These are phyloP conservation scores for Fomitopsis palustris DNA, from an alignment of 1,284 basidiomycete genomes.

Conservation along the genomic window DNA sequence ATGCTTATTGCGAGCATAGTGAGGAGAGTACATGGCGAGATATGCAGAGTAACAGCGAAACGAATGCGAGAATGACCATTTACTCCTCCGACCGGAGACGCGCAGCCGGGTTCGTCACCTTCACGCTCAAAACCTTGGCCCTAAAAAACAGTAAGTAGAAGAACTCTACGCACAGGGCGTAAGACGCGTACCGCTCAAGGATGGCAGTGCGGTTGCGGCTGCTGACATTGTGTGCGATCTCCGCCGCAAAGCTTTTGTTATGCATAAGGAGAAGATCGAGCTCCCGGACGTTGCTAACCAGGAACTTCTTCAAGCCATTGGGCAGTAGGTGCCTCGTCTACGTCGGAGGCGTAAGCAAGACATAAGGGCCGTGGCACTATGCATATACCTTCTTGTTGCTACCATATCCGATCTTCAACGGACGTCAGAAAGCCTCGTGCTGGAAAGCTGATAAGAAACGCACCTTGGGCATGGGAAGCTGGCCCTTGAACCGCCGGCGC, in stretches of 20 bases:
- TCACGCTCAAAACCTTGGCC: conserved; percentile 86
- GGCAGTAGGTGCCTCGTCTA: conserved; percentile 92
- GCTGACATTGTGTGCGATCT: conserved; percentile 97
- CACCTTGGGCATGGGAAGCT: conserved; percentile 92
- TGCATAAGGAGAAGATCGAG: conserved; percentile 96
- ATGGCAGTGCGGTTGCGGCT: conserved; percentile 95
- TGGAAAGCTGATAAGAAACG: conserved; percentile 22
- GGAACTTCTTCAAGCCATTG: conserved; percentile 91
- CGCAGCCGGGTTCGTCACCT: conserved; percentile 94
- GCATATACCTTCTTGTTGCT: conserved; percentile 70
- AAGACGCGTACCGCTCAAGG: conserved; percentile 70
- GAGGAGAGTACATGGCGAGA: conserved; percentile 37
- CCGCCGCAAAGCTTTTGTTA: conserved; percentile 95
- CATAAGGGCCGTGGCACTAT: neutral
- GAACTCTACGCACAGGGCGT: neutral
- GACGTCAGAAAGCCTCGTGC: conserved; percentile 1
- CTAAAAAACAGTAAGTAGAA: conserved; percentile 35
- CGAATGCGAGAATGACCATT: conserved; percentile 33
- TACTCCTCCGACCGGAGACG: conserved; percentile 97
- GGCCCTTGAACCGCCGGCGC: conserved; percentile 94
- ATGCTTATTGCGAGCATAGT: conserved; percentile 36
- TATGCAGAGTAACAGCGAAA: conserved; percentile 21
- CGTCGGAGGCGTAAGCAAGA: neutral
- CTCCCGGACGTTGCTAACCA: conserved; percentile 90
- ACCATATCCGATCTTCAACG: conserved; percentile 70